Base-by-base conservation (phyloP, 768 basidiomycete genomes). In the Phanerodontia chrysosporium region DNA sequence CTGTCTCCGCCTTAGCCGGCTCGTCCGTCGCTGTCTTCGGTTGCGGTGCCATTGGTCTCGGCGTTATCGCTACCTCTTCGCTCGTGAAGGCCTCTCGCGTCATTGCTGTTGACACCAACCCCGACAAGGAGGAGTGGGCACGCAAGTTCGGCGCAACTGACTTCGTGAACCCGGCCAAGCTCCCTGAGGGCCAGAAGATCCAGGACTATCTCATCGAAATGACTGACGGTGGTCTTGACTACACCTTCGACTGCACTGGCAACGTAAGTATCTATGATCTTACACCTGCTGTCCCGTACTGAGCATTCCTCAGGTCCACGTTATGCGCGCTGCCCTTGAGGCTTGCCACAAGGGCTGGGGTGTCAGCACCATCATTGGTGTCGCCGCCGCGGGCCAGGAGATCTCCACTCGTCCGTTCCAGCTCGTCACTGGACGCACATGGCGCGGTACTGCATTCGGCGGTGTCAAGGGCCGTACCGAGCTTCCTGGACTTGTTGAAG, bases 311-410 rank as follows among this genome's bases (percentile, higher is more conserved):
- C 57, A 90, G 89, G 90, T 94, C 10, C 77, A 93, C 28, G 94
- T 96, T 62, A 98, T 97, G 95, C 85, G 95, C 61, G 78, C 87
- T 51, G 97, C 97, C 25, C 83, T 99, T 49, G 97, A 99, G 76
- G 91, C 95, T n/a, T 98, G 95, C 73, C 97, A 99, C 75, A 98
- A 98, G 72, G 97, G 97, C 14, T 99, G 97, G 97, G 97, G 97
- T 65, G 88, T 98, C 45, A 92, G 87, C 58, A 98, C 92, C 57
- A 71, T 99, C 64, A 98, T 99, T 60, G 96, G 96, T 60, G 97
- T 99, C 44, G 97, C 97, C 3, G 94, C 95, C 24, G 94, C 97
- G 21, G 97, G 97, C 7, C 87, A 97, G 67, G 97, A 98, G 63
- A 74, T 69, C 49, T 72, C 70, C 29, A 70, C 68, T 42, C 66